Conservation (phyloP, 805 yeast species). For the Candida nemodendra region DNA sequence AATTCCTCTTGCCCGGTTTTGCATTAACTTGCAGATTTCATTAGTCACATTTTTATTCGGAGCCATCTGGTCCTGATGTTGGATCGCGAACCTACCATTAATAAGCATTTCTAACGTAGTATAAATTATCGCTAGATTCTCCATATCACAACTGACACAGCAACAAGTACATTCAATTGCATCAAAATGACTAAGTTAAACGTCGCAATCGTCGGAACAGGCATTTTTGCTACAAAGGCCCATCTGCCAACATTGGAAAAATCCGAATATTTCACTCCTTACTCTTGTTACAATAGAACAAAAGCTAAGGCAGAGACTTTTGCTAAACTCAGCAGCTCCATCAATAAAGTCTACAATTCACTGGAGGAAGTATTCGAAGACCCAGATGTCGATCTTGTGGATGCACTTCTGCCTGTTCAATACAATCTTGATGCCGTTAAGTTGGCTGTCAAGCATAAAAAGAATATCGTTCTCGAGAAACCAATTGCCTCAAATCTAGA, state of each 20-base stretch:
- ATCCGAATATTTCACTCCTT: constrained; percentile 51
- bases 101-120: too few species aligned
- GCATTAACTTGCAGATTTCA: too few species aligned
- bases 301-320: constrained; percentile 77
- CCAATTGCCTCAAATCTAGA: constrained; percentile 85
- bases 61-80: too few species aligned
- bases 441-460: constrained; percentile 67
- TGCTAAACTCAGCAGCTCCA: constrained; percentile 60
- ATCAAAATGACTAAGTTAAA: constrained; percentile 34
- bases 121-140: too few species aligned
- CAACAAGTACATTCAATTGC: too few species aligned
- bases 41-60: too few species aligned
- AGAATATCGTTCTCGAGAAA: constrained; percentile 83
- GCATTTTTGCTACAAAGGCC: constrained; percentile 81
- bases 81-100: too few species aligned
- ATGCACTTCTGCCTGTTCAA: constrained; percentile 88
- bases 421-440: constrained; percentile 66
- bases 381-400: constrained; percentile 70
- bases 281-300: constrained; percentile 82
- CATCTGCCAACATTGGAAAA: constrained; percentile 75
- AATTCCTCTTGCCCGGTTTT: too few species aligned
- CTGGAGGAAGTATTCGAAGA: constrained; percentile 67
- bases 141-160: too few species aligned
- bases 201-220: constrained; percentile 75
- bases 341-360: constrained; percentile 52